Evolutionary conservation across 176 grass and related monocot species (phyloP).

Genomic region (Eragrostis curvula): DNA sequence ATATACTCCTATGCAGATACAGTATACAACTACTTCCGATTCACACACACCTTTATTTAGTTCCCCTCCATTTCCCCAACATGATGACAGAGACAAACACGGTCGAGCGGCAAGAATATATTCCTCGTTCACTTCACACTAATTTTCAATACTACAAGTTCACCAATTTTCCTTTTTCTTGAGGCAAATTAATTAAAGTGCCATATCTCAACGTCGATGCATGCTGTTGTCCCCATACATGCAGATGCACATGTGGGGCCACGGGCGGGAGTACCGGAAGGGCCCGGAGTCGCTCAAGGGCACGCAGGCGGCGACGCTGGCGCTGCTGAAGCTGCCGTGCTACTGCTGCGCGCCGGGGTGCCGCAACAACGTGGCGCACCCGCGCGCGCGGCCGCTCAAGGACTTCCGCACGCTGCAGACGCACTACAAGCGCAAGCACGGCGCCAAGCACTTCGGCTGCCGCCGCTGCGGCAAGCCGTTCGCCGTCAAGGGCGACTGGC

Average conservation of each 20-base stretch:
- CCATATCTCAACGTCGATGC: neutral
- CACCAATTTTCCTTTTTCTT: neutral
- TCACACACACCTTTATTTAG: constrained; percentile 23
- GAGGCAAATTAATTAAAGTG: neutral
- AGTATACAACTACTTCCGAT: neutral
- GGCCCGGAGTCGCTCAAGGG: constrained; percentile 88
- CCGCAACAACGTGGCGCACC: constrained; percentile 82
- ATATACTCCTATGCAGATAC: constrained; percentile 8
- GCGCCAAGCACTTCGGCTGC: constrained; percentile 74
- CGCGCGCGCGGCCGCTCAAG: constrained; percentile 79
- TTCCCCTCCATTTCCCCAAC: neutral
- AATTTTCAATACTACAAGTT: too few relatives aligned
- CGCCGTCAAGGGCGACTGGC: constrained; percentile 95
- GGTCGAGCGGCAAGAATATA: constrained; percentile 12
- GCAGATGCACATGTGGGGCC: constrained; percentile 99
- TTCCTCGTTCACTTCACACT: neutral
- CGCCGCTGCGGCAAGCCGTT: constrained; percentile 91
- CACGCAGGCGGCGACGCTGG: constrained; percentile 54
- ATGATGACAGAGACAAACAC: constrained; percentile 25
- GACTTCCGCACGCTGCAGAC: constrained; percentile 99
- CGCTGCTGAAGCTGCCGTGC: constrained; percentile 87
- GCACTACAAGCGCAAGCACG: constrained; percentile 98
- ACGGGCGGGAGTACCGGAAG: constrained; percentile 93
- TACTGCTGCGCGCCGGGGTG: constrained; percentile 90
- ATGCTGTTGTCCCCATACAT: neutral